Evolutionary conservation across 306 rosid genomes (phyloP), one percentile per base, ranked within the genome.

Genomic region (Bauhinia variegata): DNA sequence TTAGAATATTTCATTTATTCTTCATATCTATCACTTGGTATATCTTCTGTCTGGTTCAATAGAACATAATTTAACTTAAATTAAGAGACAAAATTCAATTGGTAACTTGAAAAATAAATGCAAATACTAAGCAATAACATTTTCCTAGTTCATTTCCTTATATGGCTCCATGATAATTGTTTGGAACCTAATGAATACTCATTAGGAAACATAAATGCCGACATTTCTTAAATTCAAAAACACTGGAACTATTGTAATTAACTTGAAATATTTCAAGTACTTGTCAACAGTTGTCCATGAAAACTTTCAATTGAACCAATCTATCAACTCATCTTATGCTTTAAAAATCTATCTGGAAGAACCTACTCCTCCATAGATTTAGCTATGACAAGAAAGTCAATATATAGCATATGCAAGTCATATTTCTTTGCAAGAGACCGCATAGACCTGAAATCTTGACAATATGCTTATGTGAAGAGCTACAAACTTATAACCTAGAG

Each of bases 281-380:
- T 87, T 88, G 74, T 86, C 97, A 70, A 65, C 65, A 64, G 87
- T 89, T 78, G n/a, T 89, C 98, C 32, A 71, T 63, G 31, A 89
- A 83, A 65, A 93, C 68, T 79, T 96, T 76, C 61, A 93, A 76
- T 47, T 89, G 97, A 81, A 93, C 80, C 84, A 93, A 82, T 64
- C 96, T 84, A 86, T 93, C 98, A 76, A 89, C 39, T 4, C 97
- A n/a, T 33, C 79, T 74, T 85, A 75, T 89, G 91, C 80, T 93
- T 93, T 1, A 97, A 86, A 61, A 48, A 70, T 46, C 97, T 96
- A 81, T 89, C 98, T 0, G 91, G 80, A 54, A 93, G 88, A 75
- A 93, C 95, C 98, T 97, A 89, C 76, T 88, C 97, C 80, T 82
- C 86, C 86, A 93, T 81, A 32, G 91, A 78, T 70, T 86, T 89